These are phyloP conservation scores for Grosmannia clavigera DNA, from an alignment of 2,329 filamentous ascomycete genomes.

Conservation along the genomic window DNA sequence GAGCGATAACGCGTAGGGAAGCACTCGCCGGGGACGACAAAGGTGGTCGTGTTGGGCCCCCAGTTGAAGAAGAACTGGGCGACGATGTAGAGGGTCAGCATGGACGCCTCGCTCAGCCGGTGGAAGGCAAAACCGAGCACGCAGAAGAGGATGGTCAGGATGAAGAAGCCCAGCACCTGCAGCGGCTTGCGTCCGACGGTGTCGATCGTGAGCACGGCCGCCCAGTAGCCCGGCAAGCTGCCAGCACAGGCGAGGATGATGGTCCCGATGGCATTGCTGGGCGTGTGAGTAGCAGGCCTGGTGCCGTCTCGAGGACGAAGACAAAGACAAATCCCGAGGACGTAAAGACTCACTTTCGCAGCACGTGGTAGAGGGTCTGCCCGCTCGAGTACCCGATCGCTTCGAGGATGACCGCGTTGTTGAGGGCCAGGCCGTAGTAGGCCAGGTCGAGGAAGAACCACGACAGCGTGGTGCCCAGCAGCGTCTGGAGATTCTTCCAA, in stretches of 20 bases:
- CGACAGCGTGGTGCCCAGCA: constrained; percentile 64
- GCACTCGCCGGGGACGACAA: constrained; percentile 52
- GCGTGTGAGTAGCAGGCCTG: neutral
- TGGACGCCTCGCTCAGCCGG: constrained; percentile 30
- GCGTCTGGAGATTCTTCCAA: constrained; percentile 57
- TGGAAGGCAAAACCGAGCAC: constrained; percentile 49
- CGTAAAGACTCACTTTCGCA: constrained; percentile 38
- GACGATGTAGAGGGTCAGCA: constrained; percentile 50
- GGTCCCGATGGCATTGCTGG: constrained; percentile 55
- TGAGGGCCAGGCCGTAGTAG: constrained; percentile 62
- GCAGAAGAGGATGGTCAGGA: constrained; percentile 50
- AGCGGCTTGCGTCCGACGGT: constrained; percentile 67
- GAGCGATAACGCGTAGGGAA: constrained; percentile 52
- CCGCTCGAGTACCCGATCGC: constrained; percentile 61
- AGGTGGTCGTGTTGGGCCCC: constrained; percentile 54
- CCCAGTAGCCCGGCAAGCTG: constrained; percentile 70
- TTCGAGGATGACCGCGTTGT: constrained; percentile 57
- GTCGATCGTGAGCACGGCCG: constrained; percentile 60
- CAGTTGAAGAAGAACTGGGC: constrained; percentile 57
- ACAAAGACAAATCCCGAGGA: too few relatives aligned
- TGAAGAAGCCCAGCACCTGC: constrained; percentile 49
- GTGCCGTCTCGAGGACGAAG: too few relatives aligned
- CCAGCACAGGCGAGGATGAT: constrained; percentile 68
- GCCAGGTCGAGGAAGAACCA: constrained; percentile 72
- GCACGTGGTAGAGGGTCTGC: constrained; percentile 50